phyloP scores from a whole-genome alignment of 169 alveolate genomes.

The Plasmodium vivax region DNA sequence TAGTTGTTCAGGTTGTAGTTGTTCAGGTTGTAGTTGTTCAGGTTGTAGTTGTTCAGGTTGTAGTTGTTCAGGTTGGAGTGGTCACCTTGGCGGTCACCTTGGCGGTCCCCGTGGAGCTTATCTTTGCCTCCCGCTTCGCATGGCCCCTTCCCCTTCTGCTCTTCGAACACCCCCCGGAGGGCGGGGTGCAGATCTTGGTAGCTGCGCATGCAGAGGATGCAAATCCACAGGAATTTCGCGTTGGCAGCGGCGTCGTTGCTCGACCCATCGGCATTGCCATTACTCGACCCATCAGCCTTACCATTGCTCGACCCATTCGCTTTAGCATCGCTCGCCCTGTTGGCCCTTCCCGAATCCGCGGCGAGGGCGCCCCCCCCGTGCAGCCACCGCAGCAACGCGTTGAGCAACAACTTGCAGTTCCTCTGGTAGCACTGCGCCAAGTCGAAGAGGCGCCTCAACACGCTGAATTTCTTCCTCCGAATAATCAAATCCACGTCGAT shows the following conservation, averaged over 20 bases:
- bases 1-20: slow-evolving; percentile 5
- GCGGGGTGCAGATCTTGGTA: slow-evolving; percentile 18
- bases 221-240: slow-evolving; percentile 62
- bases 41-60: slow-evolving; percentile 11
- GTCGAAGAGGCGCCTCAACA: slow-evolving; percentile 30
- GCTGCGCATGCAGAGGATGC: slow-evolving; percentile 55
- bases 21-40: slow-evolving; percentile 37
- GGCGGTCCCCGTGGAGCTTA: neutral
- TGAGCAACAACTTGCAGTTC: slow-evolving; percentile 22
- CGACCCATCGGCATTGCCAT: neutral
- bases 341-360: neutral
- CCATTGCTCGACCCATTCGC: neutral
- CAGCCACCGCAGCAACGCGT: slow-evolving; percentile 5
- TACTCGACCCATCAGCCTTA: neutral
- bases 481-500: slow-evolving; percentile 16
- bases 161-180: neutral
- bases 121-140: neutral
- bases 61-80: slow-evolving; percentile 33
- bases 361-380: neutral
- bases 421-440: slow-evolving; percentile 37
- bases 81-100: neutral
- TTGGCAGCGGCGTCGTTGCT: neutral
- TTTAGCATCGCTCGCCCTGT: no score
- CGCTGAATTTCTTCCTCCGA: slow-evolving; percentile 17
- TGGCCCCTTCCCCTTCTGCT: neutral